Evolutionary conservation across 208 protist species (phyloP).

Genomic region (Trypanosoma rangeli): DNA sequence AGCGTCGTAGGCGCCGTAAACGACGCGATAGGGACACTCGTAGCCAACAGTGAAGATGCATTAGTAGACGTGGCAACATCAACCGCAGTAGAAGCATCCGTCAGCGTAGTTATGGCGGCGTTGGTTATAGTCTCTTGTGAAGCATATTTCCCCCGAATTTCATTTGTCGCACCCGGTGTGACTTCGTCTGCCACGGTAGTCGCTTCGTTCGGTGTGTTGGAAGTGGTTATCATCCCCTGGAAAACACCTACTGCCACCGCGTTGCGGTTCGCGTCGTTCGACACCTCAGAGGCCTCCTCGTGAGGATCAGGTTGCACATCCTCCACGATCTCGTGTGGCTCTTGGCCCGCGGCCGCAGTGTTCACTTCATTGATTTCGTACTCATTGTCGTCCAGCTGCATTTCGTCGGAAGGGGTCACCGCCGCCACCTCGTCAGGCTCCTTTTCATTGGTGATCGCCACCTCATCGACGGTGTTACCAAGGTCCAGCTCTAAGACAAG

Average conservation of each 20-base stretch:
- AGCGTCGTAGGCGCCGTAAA: conserved; percentile 20
- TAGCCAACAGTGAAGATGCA: neutral
- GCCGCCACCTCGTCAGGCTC: neutral
- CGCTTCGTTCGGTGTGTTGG: neutral
- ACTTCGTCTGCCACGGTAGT: neutral
- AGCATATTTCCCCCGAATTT: neutral
- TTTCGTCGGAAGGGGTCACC: neutral
- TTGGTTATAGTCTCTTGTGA: neutral
- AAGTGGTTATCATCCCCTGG: neutral
- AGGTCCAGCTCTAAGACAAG: conserved; percentile 1
- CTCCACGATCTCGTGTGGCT: neutral
- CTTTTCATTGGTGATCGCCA: neutral
- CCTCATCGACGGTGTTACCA: conserved; percentile 5
- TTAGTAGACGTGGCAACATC: neutral
- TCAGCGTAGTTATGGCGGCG: neutral
- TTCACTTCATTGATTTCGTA: neutral
- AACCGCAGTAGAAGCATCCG: neutral
- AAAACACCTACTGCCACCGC: neutral
- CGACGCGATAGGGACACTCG: neutral
- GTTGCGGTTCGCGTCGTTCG: neutral
- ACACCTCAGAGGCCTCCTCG: neutral
- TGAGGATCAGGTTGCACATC: neutral
- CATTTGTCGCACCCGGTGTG: neutral
- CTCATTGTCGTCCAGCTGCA: conserved; percentile 9
- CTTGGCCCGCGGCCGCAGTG: neutral